Base-by-base conservation (phyloP, 805 yeast genomes). In the Metschnikowia borealis region DNA sequence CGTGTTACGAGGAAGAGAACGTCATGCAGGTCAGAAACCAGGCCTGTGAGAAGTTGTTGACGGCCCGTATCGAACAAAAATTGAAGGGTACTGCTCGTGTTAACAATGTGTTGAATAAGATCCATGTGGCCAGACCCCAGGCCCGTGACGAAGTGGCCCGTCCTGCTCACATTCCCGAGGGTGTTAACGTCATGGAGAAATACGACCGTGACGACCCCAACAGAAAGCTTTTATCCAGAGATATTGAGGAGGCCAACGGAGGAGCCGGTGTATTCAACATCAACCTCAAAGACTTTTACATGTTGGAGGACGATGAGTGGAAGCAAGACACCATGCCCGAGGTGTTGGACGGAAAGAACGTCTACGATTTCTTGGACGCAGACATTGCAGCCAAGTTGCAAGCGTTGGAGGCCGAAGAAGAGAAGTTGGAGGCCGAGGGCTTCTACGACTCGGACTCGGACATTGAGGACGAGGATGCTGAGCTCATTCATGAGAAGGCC, bases 231-330 rank as follows among this genome's bases (percentile, higher is more conserved):
- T 79, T 94, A 62, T 90, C 96, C 37, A 81, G 89, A 64, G 98
- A 94, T 66, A 77, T 90, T 55, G 99, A 94, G 74, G 85, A 80
- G 45, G 97, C 87, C 67, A 89, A 94, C 63, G 99, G 99, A 66
- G 99, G 99, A 67, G 97, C 99, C 40, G 99, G 99, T 78, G 99
- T 94, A 34, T 94, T 74, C 78, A 94, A 90, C 74, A 82, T 94
- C 66, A 90, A 94, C 74, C 78, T 94, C 73, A 89, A 90, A 68
- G 98, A 92, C 65, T 87, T 85, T 64, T 94, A 95, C 71, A 60
- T 94, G 54, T 77, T 94, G 60, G 99, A 92, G 60, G 92, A 94
- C 66, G 98, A 92, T 47, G 95, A 89, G 57, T 94, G 99, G 99
- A 92, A 92, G 80, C 83, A 89, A 59, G 99, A 94, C 70, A 80